phyloP scores from a whole-genome alignment of 1,284 basidiomycete genomes.

The Malassezia furfur region DNA sequence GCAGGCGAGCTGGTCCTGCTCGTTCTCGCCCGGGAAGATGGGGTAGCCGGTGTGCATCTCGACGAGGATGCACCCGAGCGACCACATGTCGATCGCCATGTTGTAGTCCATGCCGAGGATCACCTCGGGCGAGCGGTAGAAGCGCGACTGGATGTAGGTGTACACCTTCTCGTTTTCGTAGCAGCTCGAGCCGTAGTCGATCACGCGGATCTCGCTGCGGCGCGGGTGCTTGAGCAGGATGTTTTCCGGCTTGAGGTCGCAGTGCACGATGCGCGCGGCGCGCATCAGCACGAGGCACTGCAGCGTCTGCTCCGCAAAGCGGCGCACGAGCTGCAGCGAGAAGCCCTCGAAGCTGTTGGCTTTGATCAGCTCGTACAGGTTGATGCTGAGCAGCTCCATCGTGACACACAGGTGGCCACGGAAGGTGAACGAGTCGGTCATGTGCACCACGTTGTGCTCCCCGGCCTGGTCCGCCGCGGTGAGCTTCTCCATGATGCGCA shows the following conservation, averaged over 20 bases:
- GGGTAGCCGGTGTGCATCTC: constrained; percentile 98
- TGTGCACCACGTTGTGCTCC: constrained; percentile 92
- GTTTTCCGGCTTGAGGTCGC: constrained; percentile 99
- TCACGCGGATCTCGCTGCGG: constrained; percentile 94
- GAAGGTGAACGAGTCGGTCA: constrained; percentile 98
- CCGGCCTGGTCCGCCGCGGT: constrained; percentile 96
- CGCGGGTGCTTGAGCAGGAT: constrained; percentile 86
- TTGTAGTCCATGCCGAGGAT: constrained; percentile 47
- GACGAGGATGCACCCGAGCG: constrained; percentile 90
- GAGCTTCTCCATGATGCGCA: constrained; percentile 92
- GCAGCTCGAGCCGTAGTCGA: constrained; percentile 97
- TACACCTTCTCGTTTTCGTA: constrained; percentile 98
- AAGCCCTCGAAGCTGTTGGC: constrained; percentile 97
- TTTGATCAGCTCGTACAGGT: constrained; percentile 97
- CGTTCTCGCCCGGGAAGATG: constrained; percentile 91
- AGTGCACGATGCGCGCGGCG: constrained; percentile 96
- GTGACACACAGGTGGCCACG: constrained; percentile 95
- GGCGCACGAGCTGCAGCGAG: constrained; percentile 81
- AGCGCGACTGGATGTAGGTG: constrained; percentile 91
- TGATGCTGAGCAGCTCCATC: constrained; percentile 94
- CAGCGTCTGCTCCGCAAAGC: constrained; percentile 93
- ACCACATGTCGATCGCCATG: constrained; percentile 87
- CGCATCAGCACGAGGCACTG: constrained; percentile 82
- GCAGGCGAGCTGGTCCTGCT: constrained; percentile 94
- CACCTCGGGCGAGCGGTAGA: constrained; percentile 83